These are phyloP conservation scores for Mollisia scopiformis DNA, from an alignment of 2,329 filamentous ascomycete genomes.

Conservation along the genomic window DNA sequence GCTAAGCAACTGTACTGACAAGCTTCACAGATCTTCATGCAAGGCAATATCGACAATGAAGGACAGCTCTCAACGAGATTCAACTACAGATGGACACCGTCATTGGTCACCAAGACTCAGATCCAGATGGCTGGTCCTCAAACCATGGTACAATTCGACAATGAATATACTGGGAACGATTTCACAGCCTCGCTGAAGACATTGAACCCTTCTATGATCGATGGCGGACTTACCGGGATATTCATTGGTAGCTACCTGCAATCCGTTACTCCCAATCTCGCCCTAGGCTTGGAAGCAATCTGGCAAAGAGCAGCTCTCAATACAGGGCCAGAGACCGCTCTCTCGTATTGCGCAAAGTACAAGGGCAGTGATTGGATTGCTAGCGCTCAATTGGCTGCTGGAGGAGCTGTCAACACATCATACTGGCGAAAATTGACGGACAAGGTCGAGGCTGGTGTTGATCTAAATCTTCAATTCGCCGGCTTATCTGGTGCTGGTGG, in stretches of 20 bases:
- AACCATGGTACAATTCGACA: slow-evolving; percentile 91
- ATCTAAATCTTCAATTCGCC: slow-evolving; percentile 85
- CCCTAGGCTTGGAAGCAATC: slow-evolving; percentile 88
- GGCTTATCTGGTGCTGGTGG: slow-evolving; percentile 61
- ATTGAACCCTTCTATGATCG: slow-evolving; percentile 91
- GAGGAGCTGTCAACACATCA: slow-evolving; percentile 84
- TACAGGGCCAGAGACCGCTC: slow-evolving; percentile 85
- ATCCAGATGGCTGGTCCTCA: slow-evolving; percentile 82
- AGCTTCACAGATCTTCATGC: slow-evolving; percentile 79
- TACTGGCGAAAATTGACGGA: slow-evolving; percentile 95
- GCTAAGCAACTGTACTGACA: slow-evolving; percentile 21
- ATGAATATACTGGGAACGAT: slow-evolving; percentile 91
- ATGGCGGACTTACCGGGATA: slow-evolving; percentile 92
- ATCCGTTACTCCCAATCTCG: slow-evolving; percentile 82
- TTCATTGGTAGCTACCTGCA: slow-evolving; percentile 96
- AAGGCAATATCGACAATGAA: slow-evolving; percentile 94
- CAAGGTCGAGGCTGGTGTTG: slow-evolving; percentile 94
- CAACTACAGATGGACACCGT: slow-evolving; percentile 87
- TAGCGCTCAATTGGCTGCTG: slow-evolving; percentile 78
- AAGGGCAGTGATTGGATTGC: slow-evolving; percentile 92
- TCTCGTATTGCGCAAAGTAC: slow-evolving; percentile 92
- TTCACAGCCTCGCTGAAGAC: slow-evolving; percentile 93
- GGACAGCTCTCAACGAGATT: slow-evolving; percentile 84
- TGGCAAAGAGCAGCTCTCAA: slow-evolving; percentile 88
- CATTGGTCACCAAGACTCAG: slow-evolving; percentile 83